Evolutionary conservation across 1,284 basidiomycete genomes (phyloP).

Genomic region (Rhodotorula sp.): DNA sequence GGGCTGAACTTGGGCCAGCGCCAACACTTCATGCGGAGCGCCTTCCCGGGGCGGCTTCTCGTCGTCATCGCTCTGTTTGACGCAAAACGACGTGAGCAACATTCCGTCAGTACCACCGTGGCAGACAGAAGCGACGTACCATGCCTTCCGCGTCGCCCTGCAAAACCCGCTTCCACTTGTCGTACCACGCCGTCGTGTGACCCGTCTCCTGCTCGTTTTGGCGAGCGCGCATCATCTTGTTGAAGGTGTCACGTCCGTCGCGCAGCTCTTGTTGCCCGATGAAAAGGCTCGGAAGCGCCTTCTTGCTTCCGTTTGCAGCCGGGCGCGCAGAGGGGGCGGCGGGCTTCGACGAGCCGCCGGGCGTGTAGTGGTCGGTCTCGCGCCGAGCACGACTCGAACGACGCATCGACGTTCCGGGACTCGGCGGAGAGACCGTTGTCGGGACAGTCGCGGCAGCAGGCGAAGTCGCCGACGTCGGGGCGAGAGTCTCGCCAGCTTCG

Average conservation of each 20-base stretch:
- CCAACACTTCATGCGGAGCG: slow-evolving; percentile 1
- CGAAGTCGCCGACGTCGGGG: not conserved
- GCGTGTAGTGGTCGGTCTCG: slow-evolving; percentile 7
- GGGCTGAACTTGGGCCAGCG: not conserved
- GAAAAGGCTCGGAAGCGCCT: not conserved
- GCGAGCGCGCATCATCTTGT: slow-evolving; percentile 12
- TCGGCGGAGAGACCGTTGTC: slow-evolving; percentile 17
- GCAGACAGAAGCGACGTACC: not conserved
- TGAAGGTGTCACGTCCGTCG: not conserved
- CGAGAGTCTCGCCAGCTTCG: slow-evolving; percentile 4
- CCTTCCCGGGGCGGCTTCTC: not conserved
- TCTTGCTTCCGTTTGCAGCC: not conserved
- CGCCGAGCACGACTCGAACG: slow-evolving; percentile 8
- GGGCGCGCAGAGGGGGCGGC: not conserved
- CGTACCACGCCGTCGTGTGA: slow-evolving; percentile 2
- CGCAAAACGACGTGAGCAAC: too few relatives aligned
- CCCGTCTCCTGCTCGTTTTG: slow-evolving; percentile 9
- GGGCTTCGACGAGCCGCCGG: not conserved
- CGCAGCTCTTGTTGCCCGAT: too few relatives aligned
- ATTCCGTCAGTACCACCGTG: not conserved
- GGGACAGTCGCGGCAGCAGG: slow-evolving; percentile 9
- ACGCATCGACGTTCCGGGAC: not conserved
- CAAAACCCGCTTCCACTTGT: not conserved
- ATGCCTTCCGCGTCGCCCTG: not conserved
- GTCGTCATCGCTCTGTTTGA: not conserved